phyloP scores from a whole-genome alignment of 1,284 basidiomycete genomes.

The Inonotus obliquus region DNA sequence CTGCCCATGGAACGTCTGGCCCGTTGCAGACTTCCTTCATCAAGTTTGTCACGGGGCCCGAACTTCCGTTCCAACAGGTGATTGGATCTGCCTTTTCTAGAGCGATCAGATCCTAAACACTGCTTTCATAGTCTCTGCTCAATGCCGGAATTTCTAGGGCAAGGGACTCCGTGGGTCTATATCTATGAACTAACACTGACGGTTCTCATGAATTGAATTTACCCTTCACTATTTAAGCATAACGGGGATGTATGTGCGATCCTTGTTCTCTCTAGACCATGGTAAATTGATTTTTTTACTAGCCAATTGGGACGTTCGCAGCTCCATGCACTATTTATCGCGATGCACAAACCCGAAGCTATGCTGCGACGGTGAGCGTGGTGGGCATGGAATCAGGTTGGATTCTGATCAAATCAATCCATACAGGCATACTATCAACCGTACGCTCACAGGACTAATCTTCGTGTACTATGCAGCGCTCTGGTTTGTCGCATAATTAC shows the following conservation, averaged over 20 bases:
- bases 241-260: slow-evolving; percentile 21
- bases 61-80: slow-evolving; percentile 13
- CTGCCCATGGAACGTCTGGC: slow-evolving; percentile 4
- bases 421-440: slow-evolving; percentile 22
- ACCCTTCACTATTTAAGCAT: slow-evolving; percentile 9
- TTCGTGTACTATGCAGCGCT: slow-evolving; percentile 22
- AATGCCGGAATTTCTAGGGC: slow-evolving; percentile 18
- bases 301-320: slow-evolving; percentile 17
- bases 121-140: slow-evolving; percentile 13
- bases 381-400: background rate
- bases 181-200: background rate
- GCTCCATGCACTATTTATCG: slow-evolving; percentile 18
- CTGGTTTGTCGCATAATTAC: slow-evolving; percentile 13
- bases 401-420: background rate
- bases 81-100: background rate
- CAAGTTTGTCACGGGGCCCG: background rate
- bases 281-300: background rate
- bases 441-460: slow-evolving; percentile 21
- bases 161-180: slow-evolving; percentile 19
- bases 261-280: background rate
- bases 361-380: slow-evolving; percentile 20
- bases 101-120: slow-evolving; percentile 3
- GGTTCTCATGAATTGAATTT: background rate
- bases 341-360: slow-evolving; percentile 20
- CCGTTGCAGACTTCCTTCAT: slow-evolving; percentile 14